Conservation (phyloP, 2,329 filamentous ascomycete species). For the Xylaria sp. region DNA sequence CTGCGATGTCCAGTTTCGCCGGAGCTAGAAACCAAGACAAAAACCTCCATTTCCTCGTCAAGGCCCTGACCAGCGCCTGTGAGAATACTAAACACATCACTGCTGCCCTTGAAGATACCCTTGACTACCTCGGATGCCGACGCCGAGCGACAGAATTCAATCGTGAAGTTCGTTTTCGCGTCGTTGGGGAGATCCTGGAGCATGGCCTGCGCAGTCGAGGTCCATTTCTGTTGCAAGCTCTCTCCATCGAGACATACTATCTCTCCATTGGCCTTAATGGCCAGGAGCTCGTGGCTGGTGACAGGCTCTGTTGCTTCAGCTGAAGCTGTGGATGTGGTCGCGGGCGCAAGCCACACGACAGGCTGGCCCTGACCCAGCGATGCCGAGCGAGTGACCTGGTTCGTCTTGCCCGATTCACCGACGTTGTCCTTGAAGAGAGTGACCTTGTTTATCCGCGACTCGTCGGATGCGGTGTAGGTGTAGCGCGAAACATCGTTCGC, state of each 20-base stretch:
- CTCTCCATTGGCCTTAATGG: conserved; percentile 56
- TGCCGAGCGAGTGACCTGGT: conserved; percentile 44
- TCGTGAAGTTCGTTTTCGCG: conserved; percentile 35
- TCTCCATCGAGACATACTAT: conserved; percentile 57
- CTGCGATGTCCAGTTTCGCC: conserved; percentile 25
- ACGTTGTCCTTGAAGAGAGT: conserved; percentile 56
- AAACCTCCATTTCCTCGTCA: conserved; percentile 46
- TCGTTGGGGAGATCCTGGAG: conserved; percentile 37
- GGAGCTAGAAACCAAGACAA: conserved; percentile 46
- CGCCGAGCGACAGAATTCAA: conserved; percentile 47
- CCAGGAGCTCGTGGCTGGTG: conserved; percentile 41
- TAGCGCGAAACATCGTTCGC: conserved; percentile 49
- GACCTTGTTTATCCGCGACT: conserved; percentile 45
- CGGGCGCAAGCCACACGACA: conserved; percentile 41
- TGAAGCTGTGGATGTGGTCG: conserved; percentile 24
- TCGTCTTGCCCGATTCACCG: conserved; percentile 46
- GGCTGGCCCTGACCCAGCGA: conserved; percentile 38
- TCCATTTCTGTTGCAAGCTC: conserved; percentile 44
- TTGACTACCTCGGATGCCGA: conserved; percentile 45
- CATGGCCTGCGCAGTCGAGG: conserved; percentile 39
- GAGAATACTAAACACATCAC: conserved; percentile 48
- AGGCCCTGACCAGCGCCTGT: conserved; percentile 42
- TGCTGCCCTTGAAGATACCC: conserved; percentile 51
- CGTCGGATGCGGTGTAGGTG: conserved; percentile 55
- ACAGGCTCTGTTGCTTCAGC: conserved; percentile 22